Evolutionary conservation across 2,329 filamentous ascomycete genomes (phyloP), one percentile per base, ranked within the genome.

Genomic region (Moelleriella libera): DNA sequence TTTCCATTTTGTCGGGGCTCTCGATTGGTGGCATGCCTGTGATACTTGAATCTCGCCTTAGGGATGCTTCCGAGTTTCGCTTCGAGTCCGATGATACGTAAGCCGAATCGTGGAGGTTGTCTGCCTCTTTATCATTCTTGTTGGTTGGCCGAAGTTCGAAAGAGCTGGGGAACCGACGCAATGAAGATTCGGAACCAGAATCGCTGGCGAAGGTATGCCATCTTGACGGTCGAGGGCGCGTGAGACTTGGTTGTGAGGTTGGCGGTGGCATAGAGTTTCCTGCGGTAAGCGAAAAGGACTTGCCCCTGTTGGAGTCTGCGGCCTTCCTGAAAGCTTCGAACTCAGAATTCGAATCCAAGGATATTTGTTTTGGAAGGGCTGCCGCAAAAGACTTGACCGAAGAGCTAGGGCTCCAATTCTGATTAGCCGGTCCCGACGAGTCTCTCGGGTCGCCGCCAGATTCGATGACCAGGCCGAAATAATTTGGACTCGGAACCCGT

Each of bases 321-420:
- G 88, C 82, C 52, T 74, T 78, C 55, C 74, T 75, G 60, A 94
- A 90, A 2, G 83, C 83, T 60, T 90, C 86, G 52, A 85, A 90
- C n/a, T 88, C 82, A 6, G 84, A 77, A 56, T 89, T 88, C 34
- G 82, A 78, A 56, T 90, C 84, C 45, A 87, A 67, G 0, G 85
- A 76, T 6, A 88, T 67, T 52, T 82, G 75, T 52, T 80, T 80
- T 2, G 86, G 85, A 7, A 85, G 75, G 3, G 77, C 75, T 12
- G 81, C 76, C 21, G 74, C 77, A 47, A 84, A 85, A 0, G 82
- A 85, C 57, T 79, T 80, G 45, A 88, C 74, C 5, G 83, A 82
- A 0, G 79, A 80, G 1, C 80, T 75, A 7, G 83, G 76, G 55
- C 82, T 85, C 84, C 85, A 90, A 63, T 85, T 85, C 53, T 80